Base-by-base conservation (phyloP, 352 stramenopile species). In the Peronosclerospora sorghi region DNA sequence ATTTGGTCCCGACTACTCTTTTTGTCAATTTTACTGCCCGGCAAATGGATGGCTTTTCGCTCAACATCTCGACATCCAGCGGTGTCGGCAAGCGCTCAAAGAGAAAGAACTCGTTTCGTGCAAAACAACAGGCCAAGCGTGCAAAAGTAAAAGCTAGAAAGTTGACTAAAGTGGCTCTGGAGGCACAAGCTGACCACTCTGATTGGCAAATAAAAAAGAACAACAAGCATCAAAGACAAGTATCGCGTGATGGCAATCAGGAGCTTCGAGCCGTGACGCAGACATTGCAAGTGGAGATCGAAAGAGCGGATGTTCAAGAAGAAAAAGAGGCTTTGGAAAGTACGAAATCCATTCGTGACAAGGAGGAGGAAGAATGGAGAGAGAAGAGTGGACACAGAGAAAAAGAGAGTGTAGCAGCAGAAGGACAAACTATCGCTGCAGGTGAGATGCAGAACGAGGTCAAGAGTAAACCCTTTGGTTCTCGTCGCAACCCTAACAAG, bases 401-500 rank as follows among this genome's bases (percentile, higher is more conserved):
- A 4, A 35, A 41, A 4, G 37, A 45, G 15, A 5, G 32, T 14
- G 20, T 4, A 27, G 5, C 14, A 5, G 21, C 0, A 13, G 30
- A 52, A 4, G 45, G 30, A 23, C 35, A 40, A 8, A 51, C 51
- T 36, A 41, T 46, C n/a, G 42, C 34, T 9, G 41, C 41, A 2
- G 14, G 18, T n/a, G 34, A 40, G 4, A 42, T 49, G 17, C 1
- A 13, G 0, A n/a, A 4, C 5, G 38, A 53, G 24, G 18, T 28
- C n/a, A 65, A 54, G 27, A 1, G 29, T 0, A 51, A 63, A 28
- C 23, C 48, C 20, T 85, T 86, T 53, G 78, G 78, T 20, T 86
- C 80, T 12, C 80, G 80, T 20, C 74, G 75, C 38, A 90, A 90
- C 48, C 80, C 80, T 1, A 92, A 89, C 64, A 92, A 89, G 51